Evolutionary conservation across 148 eudicot species (phyloP).

Genomic region (Rhododendron henanense): DNA sequence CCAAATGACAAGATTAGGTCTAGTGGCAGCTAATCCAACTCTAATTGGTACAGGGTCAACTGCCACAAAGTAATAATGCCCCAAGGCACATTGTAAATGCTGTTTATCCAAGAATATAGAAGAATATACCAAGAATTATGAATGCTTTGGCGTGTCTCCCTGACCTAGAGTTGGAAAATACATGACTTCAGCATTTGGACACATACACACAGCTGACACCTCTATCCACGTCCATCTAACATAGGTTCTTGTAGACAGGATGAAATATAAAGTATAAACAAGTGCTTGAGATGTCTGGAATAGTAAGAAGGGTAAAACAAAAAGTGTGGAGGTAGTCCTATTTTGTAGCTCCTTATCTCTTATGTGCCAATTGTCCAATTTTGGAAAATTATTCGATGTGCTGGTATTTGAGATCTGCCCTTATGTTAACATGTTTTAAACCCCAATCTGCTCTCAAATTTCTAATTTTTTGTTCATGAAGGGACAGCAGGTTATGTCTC

Average conservation of each 20-base stretch:
- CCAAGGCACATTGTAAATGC: neutral
- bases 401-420: neutral
- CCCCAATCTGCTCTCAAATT: neutral
- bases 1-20: neutral
- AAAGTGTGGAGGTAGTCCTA: neutral
- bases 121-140: neutral
- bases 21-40: neutral
- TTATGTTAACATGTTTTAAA: neutral
- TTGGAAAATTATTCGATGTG: neutral
- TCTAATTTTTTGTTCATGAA: constrained; percentile 1
- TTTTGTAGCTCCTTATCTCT: neutral
- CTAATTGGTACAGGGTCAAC: neutral
- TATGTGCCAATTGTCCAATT: neutral
- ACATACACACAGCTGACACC: neutral
- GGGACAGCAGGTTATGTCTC: constrained; percentile 14
- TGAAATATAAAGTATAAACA: neutral
- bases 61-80: neutral
- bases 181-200: neutral
- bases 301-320: neutral
- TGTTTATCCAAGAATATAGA: neutral
- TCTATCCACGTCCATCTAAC: neutral
- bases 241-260: neutral
- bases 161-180: neutral
- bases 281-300: neutral
- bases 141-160: neutral